Conservation (phyloP, 2,329 filamentous ascomycete genomes). For the Cladophialophora chaetospira region DNA sequence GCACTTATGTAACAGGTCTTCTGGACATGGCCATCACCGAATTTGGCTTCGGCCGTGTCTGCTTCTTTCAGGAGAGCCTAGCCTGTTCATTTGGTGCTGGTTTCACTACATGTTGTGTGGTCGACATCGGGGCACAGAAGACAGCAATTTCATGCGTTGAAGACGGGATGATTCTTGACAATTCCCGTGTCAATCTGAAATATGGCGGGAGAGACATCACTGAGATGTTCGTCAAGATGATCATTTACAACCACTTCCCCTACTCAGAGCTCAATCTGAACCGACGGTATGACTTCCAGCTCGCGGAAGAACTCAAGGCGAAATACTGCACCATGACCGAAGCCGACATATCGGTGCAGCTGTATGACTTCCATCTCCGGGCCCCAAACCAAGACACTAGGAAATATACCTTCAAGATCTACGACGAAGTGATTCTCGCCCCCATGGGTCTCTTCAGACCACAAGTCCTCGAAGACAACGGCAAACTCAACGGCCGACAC, state of each 20-base stretch:
- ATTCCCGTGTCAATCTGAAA: slow-evolving; percentile 93
- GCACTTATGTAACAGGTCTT: slow-evolving; percentile 81
- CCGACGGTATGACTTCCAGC: slow-evolving; percentile 84
- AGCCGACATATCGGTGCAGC: slow-evolving; percentile 82
- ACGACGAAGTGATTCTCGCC: slow-evolving; percentile 92
- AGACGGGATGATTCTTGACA: slow-evolving; percentile 90
- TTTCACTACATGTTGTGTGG: slow-evolving; percentile 89
- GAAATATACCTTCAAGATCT: slow-evolving; percentile 95
- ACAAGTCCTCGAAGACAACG: slow-evolving; percentile 70
- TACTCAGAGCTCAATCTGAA: slow-evolving; percentile 92
- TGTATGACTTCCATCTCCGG: slow-evolving; percentile 86
- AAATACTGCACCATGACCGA: slow-evolving; percentile 92
- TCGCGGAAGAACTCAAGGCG: slow-evolving; percentile 94
- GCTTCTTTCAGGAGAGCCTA: slow-evolving; percentile 94
- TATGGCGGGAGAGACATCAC: slow-evolving; percentile 92
- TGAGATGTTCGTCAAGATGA: slow-evolving; percentile 94
- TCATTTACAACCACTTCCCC: slow-evolving; percentile 93
- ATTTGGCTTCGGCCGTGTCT: slow-evolving; percentile 85
- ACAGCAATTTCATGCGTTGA: slow-evolving; percentile 97
- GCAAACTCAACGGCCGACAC: slow-evolving; percentile 77
- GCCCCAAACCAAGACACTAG: slow-evolving; percentile 84
- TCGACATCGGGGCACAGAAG: slow-evolving; percentile 96
- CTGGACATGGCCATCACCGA: slow-evolving; percentile 84
- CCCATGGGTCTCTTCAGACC: slow-evolving; percentile 95
- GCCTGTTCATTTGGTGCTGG: slow-evolving; percentile 94